A percentile compares a stretch with the other conserved stretches of the same genome.
Evolutionary conservation across 306 rosid genomes (phyloP).

Genomic region (Fagus sylvatica): DNA sequence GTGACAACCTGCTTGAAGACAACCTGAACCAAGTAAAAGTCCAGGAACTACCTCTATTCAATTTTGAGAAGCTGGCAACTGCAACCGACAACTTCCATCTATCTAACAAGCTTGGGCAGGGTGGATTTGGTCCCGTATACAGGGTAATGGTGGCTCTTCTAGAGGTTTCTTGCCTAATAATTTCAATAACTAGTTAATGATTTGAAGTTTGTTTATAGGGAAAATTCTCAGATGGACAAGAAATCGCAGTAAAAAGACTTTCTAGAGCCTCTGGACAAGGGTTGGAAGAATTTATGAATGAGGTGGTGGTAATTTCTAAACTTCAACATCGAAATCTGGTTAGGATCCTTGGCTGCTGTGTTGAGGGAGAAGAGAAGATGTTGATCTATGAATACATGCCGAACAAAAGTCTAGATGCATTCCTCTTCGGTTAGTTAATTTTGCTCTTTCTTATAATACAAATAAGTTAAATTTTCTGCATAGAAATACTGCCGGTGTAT

Average conservation of each 20-base stretch:
- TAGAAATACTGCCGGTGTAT: too few species aligned
- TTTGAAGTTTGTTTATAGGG: slow-evolving; percentile 26
- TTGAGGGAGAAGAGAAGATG: slow-evolving; percentile 46
- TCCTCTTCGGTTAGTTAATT: slow-evolving; percentile 39
- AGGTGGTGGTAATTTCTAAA: slow-evolving; percentile 43
- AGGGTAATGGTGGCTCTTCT: slow-evolving; percentile 15
- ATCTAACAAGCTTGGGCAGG: slow-evolving; percentile 31
- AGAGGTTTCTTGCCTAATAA: background rate
- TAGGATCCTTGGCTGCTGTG: slow-evolving; percentile 39
- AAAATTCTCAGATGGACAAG: slow-evolving; percentile 34
- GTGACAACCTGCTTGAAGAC: slow-evolving; percentile 14
- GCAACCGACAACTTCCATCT: slow-evolving; percentile 44
- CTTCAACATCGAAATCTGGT: slow-evolving; percentile 59
- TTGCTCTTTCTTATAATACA: background rate
- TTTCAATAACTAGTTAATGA: too few species aligned
- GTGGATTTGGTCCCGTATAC: slow-evolving; percentile 33
- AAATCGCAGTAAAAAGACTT: slow-evolving; percentile 48
- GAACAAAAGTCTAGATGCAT: slow-evolving; percentile 43
- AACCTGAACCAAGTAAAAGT: slow-evolving; percentile 26
- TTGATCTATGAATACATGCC: slow-evolving; percentile 51
- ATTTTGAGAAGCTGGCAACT: slow-evolving; percentile 31
- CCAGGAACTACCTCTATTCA: slow-evolving; percentile 42
- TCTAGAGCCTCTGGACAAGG: slow-evolving; percentile 47
- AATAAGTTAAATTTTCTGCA: too few species aligned
- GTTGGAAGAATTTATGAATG: slow-evolving; percentile 46